Evolutionary conservation across 495 filamentous ascomycete species (phyloP).

Genomic region (Choiromyces venosus): DNA sequence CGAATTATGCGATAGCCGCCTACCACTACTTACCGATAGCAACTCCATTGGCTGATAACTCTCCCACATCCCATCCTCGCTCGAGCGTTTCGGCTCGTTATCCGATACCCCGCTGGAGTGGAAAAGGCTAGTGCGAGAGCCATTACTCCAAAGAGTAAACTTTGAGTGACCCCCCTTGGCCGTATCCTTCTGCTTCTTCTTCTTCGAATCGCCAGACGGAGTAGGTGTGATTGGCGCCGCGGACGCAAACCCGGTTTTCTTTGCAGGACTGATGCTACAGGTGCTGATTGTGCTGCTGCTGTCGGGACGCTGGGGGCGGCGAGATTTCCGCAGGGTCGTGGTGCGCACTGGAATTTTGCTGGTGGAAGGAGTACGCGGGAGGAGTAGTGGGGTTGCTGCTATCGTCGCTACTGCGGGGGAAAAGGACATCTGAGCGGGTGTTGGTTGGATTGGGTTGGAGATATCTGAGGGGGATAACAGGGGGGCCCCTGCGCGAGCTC

Average conservation of each 20-base stretch:
- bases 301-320: not conserved
- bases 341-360: not conserved
- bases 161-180: not conserved
- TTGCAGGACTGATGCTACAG: not conserved
- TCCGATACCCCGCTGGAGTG: not conserved
- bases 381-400: not conserved
- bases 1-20: not conserved
- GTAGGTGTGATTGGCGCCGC: not conserved
- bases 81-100: not conserved
- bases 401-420: too few species aligned
- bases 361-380: not conserved
- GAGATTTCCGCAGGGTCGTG: not conserved
- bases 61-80: not conserved
- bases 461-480: not conserved
- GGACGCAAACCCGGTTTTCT: not conserved
- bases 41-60: not conserved
- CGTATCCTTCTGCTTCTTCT: too few species aligned
- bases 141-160: not conserved
- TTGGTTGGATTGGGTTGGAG: not conserved
- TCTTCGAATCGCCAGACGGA: not conserved
- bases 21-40: not conserved
- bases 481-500: not conserved
- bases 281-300: too few species aligned
- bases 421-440: not conserved
- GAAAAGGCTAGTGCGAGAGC: not conserved